phyloP scores from a whole-genome alignment of 73 alveolate genomes.

The Stentor roeselii region DNA sequence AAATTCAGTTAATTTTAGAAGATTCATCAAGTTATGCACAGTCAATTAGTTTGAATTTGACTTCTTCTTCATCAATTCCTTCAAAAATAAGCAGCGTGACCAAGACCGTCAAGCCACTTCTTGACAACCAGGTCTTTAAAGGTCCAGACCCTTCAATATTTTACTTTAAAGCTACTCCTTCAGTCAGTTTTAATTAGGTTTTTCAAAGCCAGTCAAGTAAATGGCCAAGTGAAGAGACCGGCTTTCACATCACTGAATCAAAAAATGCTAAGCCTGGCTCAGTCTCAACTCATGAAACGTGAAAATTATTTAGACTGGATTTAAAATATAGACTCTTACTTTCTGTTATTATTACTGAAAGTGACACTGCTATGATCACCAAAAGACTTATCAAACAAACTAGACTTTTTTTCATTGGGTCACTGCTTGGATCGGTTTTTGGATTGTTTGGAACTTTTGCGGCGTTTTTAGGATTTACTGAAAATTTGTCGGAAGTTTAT shows the following conservation, averaged over 20 bases:
- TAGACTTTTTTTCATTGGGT: not conserved
- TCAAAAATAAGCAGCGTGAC: not conserved
- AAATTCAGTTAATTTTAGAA: not conserved
- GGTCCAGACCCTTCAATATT: not conserved
- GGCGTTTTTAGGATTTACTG: not conserved
- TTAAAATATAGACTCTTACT: too few relatives aligned
- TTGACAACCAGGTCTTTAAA: not conserved
- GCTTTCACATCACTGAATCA: not conserved
- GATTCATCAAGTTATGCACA: not conserved
- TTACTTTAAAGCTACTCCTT: not conserved
- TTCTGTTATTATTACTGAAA: too few relatives aligned
- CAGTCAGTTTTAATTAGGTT: not conserved
- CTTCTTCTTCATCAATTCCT: not conserved
- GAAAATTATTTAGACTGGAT: not conserved
- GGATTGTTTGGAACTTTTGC: not conserved
- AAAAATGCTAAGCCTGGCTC: not conserved
- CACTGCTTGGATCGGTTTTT: not conserved
- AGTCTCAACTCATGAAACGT: not conserved
- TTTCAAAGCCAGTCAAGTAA: not conserved
- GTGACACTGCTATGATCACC: not conserved
- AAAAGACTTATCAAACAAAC: not conserved
- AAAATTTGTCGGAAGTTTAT: not conserved
- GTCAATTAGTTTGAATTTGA: not conserved
- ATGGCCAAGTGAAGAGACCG: not conserved
- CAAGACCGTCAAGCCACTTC: not conserved